These are phyloP conservation scores for Pilatotrama ljubarskyi DNA, from an alignment of 768 basidiomycete species.

Conservation along the genomic window DNA sequence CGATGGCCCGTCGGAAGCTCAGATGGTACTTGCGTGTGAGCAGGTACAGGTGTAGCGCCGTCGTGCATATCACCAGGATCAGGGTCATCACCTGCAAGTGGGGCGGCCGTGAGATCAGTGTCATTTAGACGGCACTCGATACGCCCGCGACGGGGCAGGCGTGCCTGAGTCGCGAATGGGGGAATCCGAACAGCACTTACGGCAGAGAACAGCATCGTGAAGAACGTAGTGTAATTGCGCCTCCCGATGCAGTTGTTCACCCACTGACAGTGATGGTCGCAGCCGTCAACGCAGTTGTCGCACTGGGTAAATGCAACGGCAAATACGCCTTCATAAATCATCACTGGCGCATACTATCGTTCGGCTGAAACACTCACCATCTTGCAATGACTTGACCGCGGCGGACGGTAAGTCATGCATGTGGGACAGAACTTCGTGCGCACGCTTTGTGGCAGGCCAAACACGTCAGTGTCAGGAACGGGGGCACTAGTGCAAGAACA, in stretches of 20 bases:
- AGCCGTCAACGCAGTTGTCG: conserved; percentile 95
- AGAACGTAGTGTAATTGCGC: conserved; percentile 94
- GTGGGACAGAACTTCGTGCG: conserved; percentile 93
- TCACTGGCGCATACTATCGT: background rate
- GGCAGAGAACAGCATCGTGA: conserved; percentile 74
- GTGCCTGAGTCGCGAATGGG: conserved; percentile 5
- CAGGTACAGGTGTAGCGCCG: conserved; percentile 78
- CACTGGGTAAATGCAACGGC: conserved; percentile 52
- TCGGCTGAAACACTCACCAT: conserved; percentile 53
- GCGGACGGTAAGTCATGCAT: conserved; percentile 90
- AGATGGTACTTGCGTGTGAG: conserved; percentile 52
- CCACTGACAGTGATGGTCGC: conserved; percentile 91
- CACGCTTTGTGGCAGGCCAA: conserved; percentile 51
- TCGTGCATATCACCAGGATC: conserved; percentile 76
- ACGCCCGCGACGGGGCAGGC: conserved; percentile 5
- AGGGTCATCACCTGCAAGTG: conserved; percentile 63
- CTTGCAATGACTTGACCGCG: conserved; percentile 93
- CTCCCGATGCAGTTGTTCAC: conserved; percentile 96
- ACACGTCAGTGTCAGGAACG: background rate
- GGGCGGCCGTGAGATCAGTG: conserved; percentile 19
- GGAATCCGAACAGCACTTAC: conserved; percentile 45
- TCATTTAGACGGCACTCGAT: background rate
- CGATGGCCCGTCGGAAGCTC: conserved; percentile 48
- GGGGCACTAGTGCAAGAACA: background rate
- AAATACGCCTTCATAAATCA: background rate